Base-by-base conservation (phyloP, 352 stramenopile species). In the Pythium folliculosum region DNA sequence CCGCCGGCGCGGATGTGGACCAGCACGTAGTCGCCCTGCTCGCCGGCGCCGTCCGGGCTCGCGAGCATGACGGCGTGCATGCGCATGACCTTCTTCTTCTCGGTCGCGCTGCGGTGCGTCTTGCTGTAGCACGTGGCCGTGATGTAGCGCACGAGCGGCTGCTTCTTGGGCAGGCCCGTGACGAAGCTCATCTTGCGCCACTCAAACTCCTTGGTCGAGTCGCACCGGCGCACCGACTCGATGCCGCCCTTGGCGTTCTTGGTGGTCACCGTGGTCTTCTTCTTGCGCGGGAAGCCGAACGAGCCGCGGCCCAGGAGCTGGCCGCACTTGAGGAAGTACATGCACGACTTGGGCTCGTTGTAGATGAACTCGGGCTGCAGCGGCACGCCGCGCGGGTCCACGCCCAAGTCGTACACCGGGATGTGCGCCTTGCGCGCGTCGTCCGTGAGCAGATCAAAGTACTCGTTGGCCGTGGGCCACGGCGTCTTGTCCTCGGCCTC, bases 111-210 rank as follows among this genome's bases (percentile, higher is more conserved):
- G 35, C 81, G 73, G 5, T 76, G 88, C 47, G 77, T 78, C 49
- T 82, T 78, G 44, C 80, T 87, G 62, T 89, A 92, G 71, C 84
- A 92, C 35, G 84, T 90, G 47, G 84, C 84, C 9, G 84, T 92
- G 49, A 92, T 88, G 78, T 90, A 90, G 50, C 82, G 80, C 53
- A 92, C 84, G 5, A 90, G 56, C 5, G 84, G 78, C 52, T 89
- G 73, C 69, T 90, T 89, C 76, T 90, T 92, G 2, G 84, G 81
- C 48, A 92, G 57, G 0, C 77, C 84, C n/a, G 84, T 92, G 44
- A 92, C 81, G 58, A 92, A 92, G 69, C 80, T 90, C 84, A 90
- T 92, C 59, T 92, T 92, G 62, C 84, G 81, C 84, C 84, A 92
- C 60, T 90, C 81, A 67, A 88, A 91, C 60, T 91, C 81, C 65